Evolutionary conservation across 2,329 filamentous ascomycete genomes (phyloP), one percentile per base, ranked within the genome.

Genomic region (Pseudogymnoascus sp.): DNA sequence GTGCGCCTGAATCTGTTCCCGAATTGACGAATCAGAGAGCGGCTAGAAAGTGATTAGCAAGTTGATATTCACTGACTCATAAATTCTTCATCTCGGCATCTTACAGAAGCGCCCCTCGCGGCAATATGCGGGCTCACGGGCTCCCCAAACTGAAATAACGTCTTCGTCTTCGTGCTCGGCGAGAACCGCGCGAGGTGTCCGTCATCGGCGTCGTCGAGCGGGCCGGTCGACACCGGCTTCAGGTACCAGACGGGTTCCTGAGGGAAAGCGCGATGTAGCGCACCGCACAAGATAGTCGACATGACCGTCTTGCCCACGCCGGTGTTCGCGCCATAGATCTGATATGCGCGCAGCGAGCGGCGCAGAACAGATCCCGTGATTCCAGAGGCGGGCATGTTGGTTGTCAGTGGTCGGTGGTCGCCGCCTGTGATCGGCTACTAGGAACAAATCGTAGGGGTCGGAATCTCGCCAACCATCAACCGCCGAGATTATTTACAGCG

Each of bases 291-390:
- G 11, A 92, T 76, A 0, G 90, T 92, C 1, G 89, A 88, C 65
- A 92, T 83, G 34, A 96, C 84, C 0, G 91, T 96, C 79, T 96
- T 96, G 68, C 91, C 91, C 25, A 95, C 90, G 68, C 90, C 85
- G 0, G 91, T 95, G 71, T 93, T 95, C 57, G 91, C 89, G 28
- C 91, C 91, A 71, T 90, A 96, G 39, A 96, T 79, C 75, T 95
- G 90, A 69, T 90, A 84, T 11, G 85, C 80, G 66, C 85, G 84
- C 63, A 93, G 79, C 7, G 83, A 84, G 66, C 87, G 85, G 8
- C 48, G 25, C 48, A 54, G 84, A 87, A 90, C 39, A 92, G 48
- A 54, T 31, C 79, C 60, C 85, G 79, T 62, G 85, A 81, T 60
- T 84, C 80, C 62, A 85, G 76, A 25, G 83, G 82, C 63, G 78